These are phyloP conservation scores for Colletotrichum sansevieriae DNA, from an alignment of 2,329 filamentous ascomycete genomes.

Conservation along the genomic window DNA sequence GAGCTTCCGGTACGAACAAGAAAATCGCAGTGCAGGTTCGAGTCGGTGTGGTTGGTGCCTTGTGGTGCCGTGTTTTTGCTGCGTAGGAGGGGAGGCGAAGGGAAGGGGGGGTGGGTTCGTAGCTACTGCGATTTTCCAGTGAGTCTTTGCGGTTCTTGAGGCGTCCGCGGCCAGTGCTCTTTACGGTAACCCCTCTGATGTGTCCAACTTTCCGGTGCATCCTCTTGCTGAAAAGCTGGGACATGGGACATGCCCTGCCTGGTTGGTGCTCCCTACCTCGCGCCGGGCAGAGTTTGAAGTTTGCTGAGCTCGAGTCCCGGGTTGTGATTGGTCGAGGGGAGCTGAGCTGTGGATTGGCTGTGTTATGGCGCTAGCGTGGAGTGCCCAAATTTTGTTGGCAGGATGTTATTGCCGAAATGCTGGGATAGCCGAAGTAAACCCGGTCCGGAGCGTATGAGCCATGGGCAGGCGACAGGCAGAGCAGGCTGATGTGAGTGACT, in stretches of 20 bases:
- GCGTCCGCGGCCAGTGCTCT: conserved; percentile 29
- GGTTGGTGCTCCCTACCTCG: conserved; percentile 4
- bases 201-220: conserved; percentile 10
- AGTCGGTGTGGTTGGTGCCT: conserved; percentile 25
- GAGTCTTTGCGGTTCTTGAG: conserved; percentile 13
- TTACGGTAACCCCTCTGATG: neutral
- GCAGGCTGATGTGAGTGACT: conserved; percentile 30
- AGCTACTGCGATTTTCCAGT: neutral
- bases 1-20: conserved; percentile 25
- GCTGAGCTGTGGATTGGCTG: conserved; percentile 37
- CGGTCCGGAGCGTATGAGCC: conserved; percentile 13
- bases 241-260: neutral
- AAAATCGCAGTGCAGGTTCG: conserved; percentile 22
- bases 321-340: conserved; percentile 27
- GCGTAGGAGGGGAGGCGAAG: neutral
- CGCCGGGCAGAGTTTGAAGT: conserved; percentile 34
- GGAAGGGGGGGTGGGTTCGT: no score
- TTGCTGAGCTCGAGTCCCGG: conserved; percentile 21
- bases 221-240: neutral
- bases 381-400: conserved; percentile 32
- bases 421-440: conserved; percentile 35
- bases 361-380: conserved; percentile 42
- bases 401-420: conserved; percentile 40
- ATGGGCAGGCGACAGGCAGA: neutral
- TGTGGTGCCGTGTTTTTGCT: conserved; percentile 11